Conservation (phyloP, 257 asterid genomes). For the Solanum bukasovii region DNA sequence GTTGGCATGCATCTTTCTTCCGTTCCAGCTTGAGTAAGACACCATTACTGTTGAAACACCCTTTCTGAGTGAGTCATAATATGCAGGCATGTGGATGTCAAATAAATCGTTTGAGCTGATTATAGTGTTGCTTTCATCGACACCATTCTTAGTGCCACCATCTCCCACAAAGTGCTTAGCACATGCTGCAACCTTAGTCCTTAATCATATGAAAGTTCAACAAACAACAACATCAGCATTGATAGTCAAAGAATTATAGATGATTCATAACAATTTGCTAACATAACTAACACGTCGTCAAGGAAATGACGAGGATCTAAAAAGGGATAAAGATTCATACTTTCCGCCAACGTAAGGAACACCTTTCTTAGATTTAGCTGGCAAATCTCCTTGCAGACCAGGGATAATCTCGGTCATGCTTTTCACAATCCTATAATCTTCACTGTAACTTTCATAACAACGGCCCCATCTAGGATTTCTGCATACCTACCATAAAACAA, state of each 20-base stretch:
- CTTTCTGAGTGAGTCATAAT: conserved; percentile 39
- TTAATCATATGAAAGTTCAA: not conserved
- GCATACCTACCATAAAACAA: conserved; percentile 7
- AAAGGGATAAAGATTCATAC: conserved; percentile 4
- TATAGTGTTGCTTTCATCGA: conserved; percentile 53
- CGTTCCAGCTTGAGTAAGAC: conserved; percentile 66
- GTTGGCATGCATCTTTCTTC: conserved; percentile 50
- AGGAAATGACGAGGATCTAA: not conserved
- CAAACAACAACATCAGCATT: not conserved
- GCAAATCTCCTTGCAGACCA: conserved; percentile 20
- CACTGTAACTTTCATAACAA: conserved; percentile 41
- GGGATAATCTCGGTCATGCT: conserved; percentile 16
- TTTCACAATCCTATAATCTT: conserved; percentile 39
- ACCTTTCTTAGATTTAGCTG: conserved; percentile 3
- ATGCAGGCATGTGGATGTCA: conserved; percentile 61
- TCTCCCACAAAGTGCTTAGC: conserved; percentile 78
- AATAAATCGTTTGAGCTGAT: conserved; percentile 31
- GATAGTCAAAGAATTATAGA: not conserved
- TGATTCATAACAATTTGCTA: not conserved
- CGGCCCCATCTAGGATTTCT: conserved; percentile 26
- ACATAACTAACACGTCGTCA: not conserved
- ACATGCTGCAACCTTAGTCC: conserved; percentile 59
- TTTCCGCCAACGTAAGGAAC: conserved; percentile 15
- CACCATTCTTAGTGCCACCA: conserved; percentile 51
- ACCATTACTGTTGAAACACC: conserved; percentile 70